Base-by-base conservation (phyloP, 331 rosid genomes). In the Dryas integrifolia region DNA sequence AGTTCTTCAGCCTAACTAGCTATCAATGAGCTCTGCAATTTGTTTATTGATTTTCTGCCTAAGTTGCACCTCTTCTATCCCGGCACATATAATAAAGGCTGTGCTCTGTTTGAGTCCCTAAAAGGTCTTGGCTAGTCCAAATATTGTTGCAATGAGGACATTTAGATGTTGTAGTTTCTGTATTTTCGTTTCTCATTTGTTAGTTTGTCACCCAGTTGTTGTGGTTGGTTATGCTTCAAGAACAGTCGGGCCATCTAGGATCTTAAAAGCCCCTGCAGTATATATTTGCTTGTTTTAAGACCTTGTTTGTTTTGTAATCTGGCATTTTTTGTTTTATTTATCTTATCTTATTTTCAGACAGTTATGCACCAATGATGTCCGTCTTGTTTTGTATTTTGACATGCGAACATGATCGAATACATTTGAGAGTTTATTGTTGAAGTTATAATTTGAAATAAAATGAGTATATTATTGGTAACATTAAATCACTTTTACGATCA, bases 101-200 rank as follows among this genome's bases (percentile, higher is more conserved):
- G 47, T 30, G 70, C 79, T 79, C 82, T 78, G 80, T 69, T 79
- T 70, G 86, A 80, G 82, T 86, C 79, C 80, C 80, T 53, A 51
- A 38, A 69, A 84, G 67, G 74, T 77, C 70, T 72, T 9, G 66
- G 81, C 74, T 70, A 79, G 86, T 77, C 76, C 60, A 74, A 76
- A 66, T 50, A 74, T 82, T 82, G 79, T 80, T 85, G 77, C 30
- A 47, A 79, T 45, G 81, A 79, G 78, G 73, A 81, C 85, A 77
- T 78, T 75, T 14, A 79, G 72, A 83, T 85, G 73, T 70, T 82
- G 77, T 85, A 84, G 81, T 67, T 74, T 75, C 76, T 79, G 83
- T 85, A 72, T 73, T 79, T 57, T 80, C 44, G 76, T 63, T 65
- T 67, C 70, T 62, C 69, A 58, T 73, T 61, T 72, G 72, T 81